Base-by-base conservation (phyloP, 2,329 filamentous ascomycete species). In the Arthroderma sp. region DNA sequence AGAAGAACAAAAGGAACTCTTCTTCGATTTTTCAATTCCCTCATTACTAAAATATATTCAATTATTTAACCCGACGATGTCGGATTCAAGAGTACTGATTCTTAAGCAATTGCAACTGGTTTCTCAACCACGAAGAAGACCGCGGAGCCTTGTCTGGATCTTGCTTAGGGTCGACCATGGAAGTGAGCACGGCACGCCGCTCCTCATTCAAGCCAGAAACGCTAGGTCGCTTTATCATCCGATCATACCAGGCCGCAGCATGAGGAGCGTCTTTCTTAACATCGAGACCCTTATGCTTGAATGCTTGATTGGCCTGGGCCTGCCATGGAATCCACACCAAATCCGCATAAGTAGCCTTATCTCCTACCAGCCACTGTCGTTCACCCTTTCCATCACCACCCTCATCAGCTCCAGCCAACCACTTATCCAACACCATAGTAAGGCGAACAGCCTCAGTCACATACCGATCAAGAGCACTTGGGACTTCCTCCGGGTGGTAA, bases 381-480 rank as follows among this genome's bases (percentile, higher is more conserved):
- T 32, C 32, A 4, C 51, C 52, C 40, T 58, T 55, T 4, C 37
- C 44, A 32, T 46, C 45, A 29, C 41, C 42, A 4, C 37, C 37
- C 15, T 22, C 15, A 22, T 2, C 15, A 22, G 15, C 15, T 22
- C 15, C 15, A 15, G 33, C 46, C 28, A 73, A 55, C 41, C 63
- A 58, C 2, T 46, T 51, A 5, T 75, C 66, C 28, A 76, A 48
- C 2, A 75, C 70, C 2, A 58, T 55, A 3, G 64, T 59, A 1
- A 75, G 63, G 4, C 72, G 64, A 9, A 60, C 57, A n/a, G 69
- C 60, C 54, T 75, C 69, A 6, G 66, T 62, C 8, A 51, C 50
- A 56, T 75, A 76, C 5, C 71, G 59, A 9, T 68, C 62, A 22
- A 69, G 58, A 6, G 68, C 72, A 5, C 59, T 65, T 1, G 60